Evolutionary conservation across 768 basidiomycete species (phyloP), one percentile per base, ranked within the genome.

Genomic region (Rhizopogon rudus): DNA sequence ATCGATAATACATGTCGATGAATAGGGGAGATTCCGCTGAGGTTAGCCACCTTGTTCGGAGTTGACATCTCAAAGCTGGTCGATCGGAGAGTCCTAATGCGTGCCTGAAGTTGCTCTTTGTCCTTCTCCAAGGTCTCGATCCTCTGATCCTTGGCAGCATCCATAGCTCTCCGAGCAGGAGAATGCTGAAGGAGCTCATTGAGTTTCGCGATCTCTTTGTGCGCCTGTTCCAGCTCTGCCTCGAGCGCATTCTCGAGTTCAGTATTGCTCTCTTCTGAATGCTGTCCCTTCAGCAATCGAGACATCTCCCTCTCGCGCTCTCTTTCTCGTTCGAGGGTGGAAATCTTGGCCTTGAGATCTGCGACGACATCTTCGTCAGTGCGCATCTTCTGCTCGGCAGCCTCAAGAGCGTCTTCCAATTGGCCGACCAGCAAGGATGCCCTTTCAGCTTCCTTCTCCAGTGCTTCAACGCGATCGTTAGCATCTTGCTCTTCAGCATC

Each of bases 71-170:
- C 80, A 31, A 74, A 75, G 61, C 80, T 70, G 28, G 77, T 80
- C 61, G 72, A 74, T 64, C 81, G 79, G 53, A 87, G 68, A 6
- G 77, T 72, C 64, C 77, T 81, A 61, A 93, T 79, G 33, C 89
- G 77, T 57, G 90, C 90, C 46, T 86, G 67, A 43, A 95, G 69
- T 48, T 89, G 87, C 45, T 87, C 87, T 62, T 83, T 88, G 67
- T 91, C 86, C 58, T 78, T 78, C 71, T 92, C 87, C 53, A 96
- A 73, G 59, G 84, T 76, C 62, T 88, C 84, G 44, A 94, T 85
- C 67, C 82, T 84, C 29, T 81, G 73, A 44, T 93, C 88, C 61
- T 86, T 87, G 16, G 86, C 87, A 58, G 81, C 82, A 22, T 89
- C 87, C 54, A 93, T 81, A 0, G 91, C 88, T 62, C 86, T 87